A percentile compares a stretch with the other conserved stretches of the same genome.
These are phyloP conservation scores for Penicillium decumbens DNA, from an alignment of 2,329 filamentous ascomycete genomes.

Conservation along the genomic window DNA sequence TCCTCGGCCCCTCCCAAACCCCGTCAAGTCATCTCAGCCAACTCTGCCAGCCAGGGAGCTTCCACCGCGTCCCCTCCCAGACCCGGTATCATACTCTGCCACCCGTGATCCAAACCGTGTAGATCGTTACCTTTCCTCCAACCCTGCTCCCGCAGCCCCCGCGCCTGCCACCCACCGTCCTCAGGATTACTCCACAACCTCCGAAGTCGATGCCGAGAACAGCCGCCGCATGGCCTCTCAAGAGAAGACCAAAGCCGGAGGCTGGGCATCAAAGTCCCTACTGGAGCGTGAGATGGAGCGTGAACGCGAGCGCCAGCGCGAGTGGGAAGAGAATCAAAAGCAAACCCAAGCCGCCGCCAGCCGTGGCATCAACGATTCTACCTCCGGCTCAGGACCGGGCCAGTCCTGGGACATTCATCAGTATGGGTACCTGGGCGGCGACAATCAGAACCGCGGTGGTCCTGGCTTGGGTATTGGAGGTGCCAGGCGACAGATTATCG, in stretches of 20 bases:
- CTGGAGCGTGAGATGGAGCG: slow-evolving; percentile 64
- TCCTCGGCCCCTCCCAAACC: slow-evolving; percentile 31
- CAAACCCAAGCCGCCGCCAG: slow-evolving; percentile 46
- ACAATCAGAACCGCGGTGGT: slow-evolving; percentile 56
- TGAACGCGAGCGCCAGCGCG: slow-evolving; percentile 59
- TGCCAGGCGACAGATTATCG: slow-evolving; percentile 58
- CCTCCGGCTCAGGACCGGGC: slow-evolving; percentile 47
- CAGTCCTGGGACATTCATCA: slow-evolving; percentile 60
- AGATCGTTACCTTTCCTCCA: slow-evolving; percentile 53
- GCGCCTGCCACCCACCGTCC: slow-evolving; percentile 39
- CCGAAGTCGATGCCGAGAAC: slow-evolving; percentile 55
- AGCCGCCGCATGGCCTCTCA: slow-evolving; percentile 53
- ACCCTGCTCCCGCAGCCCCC: slow-evolving; percentile 47
- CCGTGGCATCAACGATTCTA: slow-evolving; percentile 37
- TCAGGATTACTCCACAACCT: slow-evolving; percentile 48
- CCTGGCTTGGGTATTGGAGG: slow-evolving; percentile 52
- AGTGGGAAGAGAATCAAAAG: slow-evolving; percentile 61
- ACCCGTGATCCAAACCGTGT: slow-evolving; percentile 43
- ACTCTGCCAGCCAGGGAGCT: slow-evolving; percentile 14
- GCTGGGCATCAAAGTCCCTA: slow-evolving; percentile 60
- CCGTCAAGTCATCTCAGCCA: slow-evolving; percentile 17
- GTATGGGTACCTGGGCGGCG: slow-evolving; percentile 60
- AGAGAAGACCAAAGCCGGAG: slow-evolving; percentile 54
- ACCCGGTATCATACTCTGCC: slow-evolving; percentile 40
- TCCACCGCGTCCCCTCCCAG: slow-evolving; percentile 44